Base-by-base conservation (phyloP, 352 stramenopile genomes). In the Pythium monospermum region DNA sequence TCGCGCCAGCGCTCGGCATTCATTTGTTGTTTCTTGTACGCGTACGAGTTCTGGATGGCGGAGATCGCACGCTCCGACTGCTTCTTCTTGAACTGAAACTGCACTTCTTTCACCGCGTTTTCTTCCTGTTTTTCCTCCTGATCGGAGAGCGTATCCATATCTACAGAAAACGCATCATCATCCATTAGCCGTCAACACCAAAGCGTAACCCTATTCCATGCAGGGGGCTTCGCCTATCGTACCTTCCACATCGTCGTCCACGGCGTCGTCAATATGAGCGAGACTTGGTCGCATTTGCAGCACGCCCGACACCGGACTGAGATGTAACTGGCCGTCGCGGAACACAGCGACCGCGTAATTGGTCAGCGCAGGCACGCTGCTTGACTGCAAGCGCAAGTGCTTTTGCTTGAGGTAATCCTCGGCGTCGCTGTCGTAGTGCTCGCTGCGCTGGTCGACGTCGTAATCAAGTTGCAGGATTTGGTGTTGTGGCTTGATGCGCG, bases 41-140 rank as follows among this genome's bases (percentile, higher is more conserved):
- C 80, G 59, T 83, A 93, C 41, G 83, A 91, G 62, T 83, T 91
- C 64, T 90, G 80, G 43, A 90, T 89, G 13, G 78, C 78, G 0
- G 69, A 80, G 27, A 93, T 71, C 8, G 79, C 76, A 23, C 83
- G 76, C 47, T 91, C 77, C 33, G 76, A 88, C 64, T 87, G 82
- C 39, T 90, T 90, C 66, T 91, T 91, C 63, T 90, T 88, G 62
- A 91, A 91, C 61, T 91, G 78, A 53, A 93, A 86, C 66, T 93
- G 83, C 42, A 93, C 78, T 51, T 91, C 77, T 55, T 93, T 87
- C 22, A 85, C 52, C 43, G 84, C 77, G 13, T 66, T 62, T 18
- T 70, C 61, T 12, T 69, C 58, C 3, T 72, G 51, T 35, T 83
- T 69, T 28, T 76, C 49, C 15, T 82, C 69, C 39, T 83, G 69